These are phyloP conservation scores for Aspergillus candidus DNA, from an alignment of 2,329 filamentous ascomycete species.

Conservation along the genomic window DNA sequence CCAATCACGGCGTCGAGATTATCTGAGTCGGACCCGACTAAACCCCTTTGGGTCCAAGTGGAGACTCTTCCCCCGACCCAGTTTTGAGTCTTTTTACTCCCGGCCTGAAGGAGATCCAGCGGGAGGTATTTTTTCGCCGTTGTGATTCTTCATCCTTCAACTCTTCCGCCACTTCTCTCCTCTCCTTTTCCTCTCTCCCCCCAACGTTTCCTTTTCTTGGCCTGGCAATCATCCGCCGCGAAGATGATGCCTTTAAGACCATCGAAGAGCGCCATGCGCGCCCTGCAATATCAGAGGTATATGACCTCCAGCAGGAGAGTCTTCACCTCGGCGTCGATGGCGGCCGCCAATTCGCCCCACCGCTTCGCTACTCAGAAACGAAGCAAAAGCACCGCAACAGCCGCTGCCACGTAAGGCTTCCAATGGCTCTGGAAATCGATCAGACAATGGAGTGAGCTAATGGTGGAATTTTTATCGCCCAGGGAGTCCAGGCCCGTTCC, in stretches of 20 bases:
- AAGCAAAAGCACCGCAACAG: conserved; percentile 44
- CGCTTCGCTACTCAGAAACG: conserved; percentile 40
- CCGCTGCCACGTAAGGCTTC: conserved; percentile 50
- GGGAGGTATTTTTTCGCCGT: conserved; percentile 15
- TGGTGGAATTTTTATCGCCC: conserved; percentile 9
- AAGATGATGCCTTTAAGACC: conserved; percentile 48
- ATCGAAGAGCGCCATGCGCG: conserved; percentile 44
- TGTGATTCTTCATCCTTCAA: conserved; percentile 5
- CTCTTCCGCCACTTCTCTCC: conserved; percentile 13
- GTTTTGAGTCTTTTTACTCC: conserved; percentile 14
- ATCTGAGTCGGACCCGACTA: conserved; percentile 18
- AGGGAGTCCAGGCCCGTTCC: conserved; percentile 56
- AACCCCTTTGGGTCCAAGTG: conserved; percentile 4
- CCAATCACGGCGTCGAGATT: conserved; percentile 25
- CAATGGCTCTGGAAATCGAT: background rate
- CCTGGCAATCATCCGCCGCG: conserved; percentile 28
- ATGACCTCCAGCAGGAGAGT: conserved; percentile 32
- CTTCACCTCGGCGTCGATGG: conserved; percentile 42
- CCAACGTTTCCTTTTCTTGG: conserved; percentile 21
- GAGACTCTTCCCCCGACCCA: conserved; percentile 2
- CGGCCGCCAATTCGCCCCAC: conserved; percentile 43
- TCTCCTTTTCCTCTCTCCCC: conserved; percentile 7
- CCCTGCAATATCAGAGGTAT: conserved; percentile 39
- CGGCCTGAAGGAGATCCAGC: conserved; percentile 15
- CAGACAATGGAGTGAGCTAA: conserved; percentile 9